Base-by-base conservation (phyloP, 2,329 filamentous ascomycete genomes). In the Madurella mycetomatis region DNA sequence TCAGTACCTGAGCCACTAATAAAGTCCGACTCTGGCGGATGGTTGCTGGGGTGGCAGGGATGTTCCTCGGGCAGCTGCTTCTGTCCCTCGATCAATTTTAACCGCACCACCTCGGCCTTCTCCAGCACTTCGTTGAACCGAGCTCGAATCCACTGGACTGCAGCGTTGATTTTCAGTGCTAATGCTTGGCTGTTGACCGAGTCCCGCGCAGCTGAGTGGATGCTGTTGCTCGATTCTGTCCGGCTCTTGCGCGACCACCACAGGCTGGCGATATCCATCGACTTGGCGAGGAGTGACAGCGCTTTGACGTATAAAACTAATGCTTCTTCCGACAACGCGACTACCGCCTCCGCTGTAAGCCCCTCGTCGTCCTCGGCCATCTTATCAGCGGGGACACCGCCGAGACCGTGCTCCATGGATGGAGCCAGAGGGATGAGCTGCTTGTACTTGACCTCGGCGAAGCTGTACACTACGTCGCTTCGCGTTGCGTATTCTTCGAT, bases 371-470 rank as follows among this genome's bases (percentile, higher is more conserved):
- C 87, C 11, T 84, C 81, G 11, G 72, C 70, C 59, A 77, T 66
- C 64, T 79, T 76, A 4, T 86, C 83, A 9, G 74, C 67, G 4
- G 74, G 73, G n/a, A 80, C 70, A 13, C 85, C 84, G 7, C 86
- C 85, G 4, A 90, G 78, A 5, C 83, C 84, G 61, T 87, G 84
- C 47, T 89, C 84, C 61, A 81, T 82, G 0, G 88, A 92, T 1
- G 92, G 94, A 1, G 90, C 85, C 43, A 94, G 75, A 2, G 94
- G 94, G 47, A 96, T 83, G n/a, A 99, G 80, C 70, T 99, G 94
- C 71, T 95, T 94, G 72, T 95, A 96, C 72, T 99, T 99, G 67
- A 99, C 92, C 72, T 99, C 92, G 5, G 94, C 94, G 71, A 99
- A 97, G 2, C 92, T 92, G 69, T 92, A 99, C 2, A 99, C 92